Evolutionary conservation across 2,329 filamentous ascomycete species (phyloP), one percentile per base, ranked within the genome.

Genomic region (Gnomoniopsis smithogilvyi): DNA sequence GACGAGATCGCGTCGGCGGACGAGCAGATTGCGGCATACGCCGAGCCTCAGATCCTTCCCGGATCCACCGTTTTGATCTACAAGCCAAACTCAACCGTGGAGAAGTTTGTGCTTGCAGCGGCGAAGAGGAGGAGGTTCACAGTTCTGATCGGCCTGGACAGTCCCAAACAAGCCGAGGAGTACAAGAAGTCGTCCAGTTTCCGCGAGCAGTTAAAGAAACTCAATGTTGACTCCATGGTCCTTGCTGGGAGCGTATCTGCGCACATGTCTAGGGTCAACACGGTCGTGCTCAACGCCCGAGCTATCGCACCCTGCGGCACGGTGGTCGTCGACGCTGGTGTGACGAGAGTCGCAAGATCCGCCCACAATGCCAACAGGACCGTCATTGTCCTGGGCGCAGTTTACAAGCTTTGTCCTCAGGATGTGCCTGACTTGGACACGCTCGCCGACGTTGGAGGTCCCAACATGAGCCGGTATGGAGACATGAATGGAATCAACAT

Each of bases 1-100:
- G 95, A 99, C 69, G 95, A 99, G 75, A 87, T 99, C 58, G 89
- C 90, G 64, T 90, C 94, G 70, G 92, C 92, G 8, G 95, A 97
- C 70, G 92, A 96, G 69, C 92, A 96, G 73, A 96, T 99, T 67
- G 91, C 94, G 2, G 86, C 87, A 22, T 90, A 92, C 64, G 91
- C 93, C 2, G 89, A 96, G 63, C 91, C 96, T 51, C 91, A 97
- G 73, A 96, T 99, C 64, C 91, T 96, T 70, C 90, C 91, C 1
- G 92, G 94, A 69, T 94, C 99, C 73, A 89, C 93, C 66, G 91
- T 99, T 63, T 84, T 99, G 62, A 93, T 93, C 10, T 89, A 96
- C 71, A 90, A 91, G 48, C 92, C 92, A 1, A 94, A 92, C 0
- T 83, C 85, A 36, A 96, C 91, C 0, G 91, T 97, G 7, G 92